These are phyloP conservation scores for Eudorina sp. DNA, from an alignment of 139 green algal genomes.

Conservation along the genomic window DNA sequence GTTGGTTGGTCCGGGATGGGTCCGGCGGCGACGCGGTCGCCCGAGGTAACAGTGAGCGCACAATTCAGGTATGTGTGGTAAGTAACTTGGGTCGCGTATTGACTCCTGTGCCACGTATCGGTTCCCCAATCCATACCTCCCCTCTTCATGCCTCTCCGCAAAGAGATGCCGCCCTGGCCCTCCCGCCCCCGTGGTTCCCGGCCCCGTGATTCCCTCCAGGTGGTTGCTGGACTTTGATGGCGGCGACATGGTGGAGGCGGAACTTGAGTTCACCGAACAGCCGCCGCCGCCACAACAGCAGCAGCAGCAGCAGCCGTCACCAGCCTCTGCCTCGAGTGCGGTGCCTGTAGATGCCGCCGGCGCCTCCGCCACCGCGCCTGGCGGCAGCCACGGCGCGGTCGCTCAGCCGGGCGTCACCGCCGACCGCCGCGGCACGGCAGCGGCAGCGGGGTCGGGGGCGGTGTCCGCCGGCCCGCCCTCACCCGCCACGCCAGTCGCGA, in stretches of 20 bases:
- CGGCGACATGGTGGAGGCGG: slow-evolving; percentile 37
- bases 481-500: neutral
- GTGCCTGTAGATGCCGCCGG: neutral
- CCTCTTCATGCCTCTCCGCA: no score
- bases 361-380: neutral
- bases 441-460: neutral
- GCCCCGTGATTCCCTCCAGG: no score
- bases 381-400: neutral
- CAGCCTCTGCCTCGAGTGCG: neutral
- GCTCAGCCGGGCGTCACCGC: neutral
- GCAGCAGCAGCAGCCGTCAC: neutral
- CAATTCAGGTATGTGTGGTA: no score
- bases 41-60: no score
- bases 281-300: no score
- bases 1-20: no score
- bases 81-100: no score
- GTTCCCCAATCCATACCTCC: no score
- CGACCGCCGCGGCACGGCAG: neutral
- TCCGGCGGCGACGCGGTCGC: no score
- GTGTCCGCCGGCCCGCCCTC: neutral
- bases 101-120: no score
- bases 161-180: no score
- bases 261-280: slow-evolving; percentile 30
- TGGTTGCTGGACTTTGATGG: slow-evolving; percentile 42
- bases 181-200: no score